Conservation (phyloP, 2,329 filamentous ascomycete genomes). For the Aspergillus uvarum region DNA sequence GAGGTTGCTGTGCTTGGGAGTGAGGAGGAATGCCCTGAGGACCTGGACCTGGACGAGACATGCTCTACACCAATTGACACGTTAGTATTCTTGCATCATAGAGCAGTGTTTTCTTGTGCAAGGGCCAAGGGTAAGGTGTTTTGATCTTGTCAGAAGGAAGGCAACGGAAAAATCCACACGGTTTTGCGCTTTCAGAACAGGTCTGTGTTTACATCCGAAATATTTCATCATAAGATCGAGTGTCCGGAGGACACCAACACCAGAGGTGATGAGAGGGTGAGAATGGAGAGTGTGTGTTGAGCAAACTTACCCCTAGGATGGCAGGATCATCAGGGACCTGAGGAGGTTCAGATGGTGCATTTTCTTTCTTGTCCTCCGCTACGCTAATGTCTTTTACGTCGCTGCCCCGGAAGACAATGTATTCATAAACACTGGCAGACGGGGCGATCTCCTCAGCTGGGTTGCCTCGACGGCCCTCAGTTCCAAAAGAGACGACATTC, state of each 20-base stretch:
- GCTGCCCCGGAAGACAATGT: conserved; percentile 96
- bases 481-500: conserved; percentile 91
- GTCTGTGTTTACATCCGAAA: conserved; percentile 94
- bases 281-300: neutral
- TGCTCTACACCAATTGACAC: conserved; percentile 40
- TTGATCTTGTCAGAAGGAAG: conserved; percentile 88
- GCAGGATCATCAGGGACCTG: conserved; percentile 91
- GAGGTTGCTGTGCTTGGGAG: conserved; percentile 46
- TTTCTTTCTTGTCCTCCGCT: conserved; percentile 72
- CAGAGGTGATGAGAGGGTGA: neutral
- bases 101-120: neutral
- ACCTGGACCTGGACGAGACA: conserved; percentile 42
- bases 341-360: conserved; percentile 72
- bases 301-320: conserved; percentile 85
- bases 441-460: conserved; percentile 79
- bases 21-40: conserved; percentile 38
- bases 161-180: conserved; percentile 99
- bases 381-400: conserved; percentile 98
- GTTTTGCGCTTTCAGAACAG: conserved; percentile 86
- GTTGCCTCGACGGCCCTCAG: conserved; percentile 80
- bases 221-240: conserved; percentile 67
- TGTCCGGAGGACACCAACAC: conserved; percentile 10
- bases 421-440: conserved; percentile 90
- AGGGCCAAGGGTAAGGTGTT: conserved; percentile 12
- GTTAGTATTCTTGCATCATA: conserved; percentile 8